Percentiles rank a stretch among this genome's conserved stretches.
These are phyloP conservation scores for Candida manassasensis DNA, from an alignment of 805 yeast genomes.

Conservation along the genomic window DNA sequence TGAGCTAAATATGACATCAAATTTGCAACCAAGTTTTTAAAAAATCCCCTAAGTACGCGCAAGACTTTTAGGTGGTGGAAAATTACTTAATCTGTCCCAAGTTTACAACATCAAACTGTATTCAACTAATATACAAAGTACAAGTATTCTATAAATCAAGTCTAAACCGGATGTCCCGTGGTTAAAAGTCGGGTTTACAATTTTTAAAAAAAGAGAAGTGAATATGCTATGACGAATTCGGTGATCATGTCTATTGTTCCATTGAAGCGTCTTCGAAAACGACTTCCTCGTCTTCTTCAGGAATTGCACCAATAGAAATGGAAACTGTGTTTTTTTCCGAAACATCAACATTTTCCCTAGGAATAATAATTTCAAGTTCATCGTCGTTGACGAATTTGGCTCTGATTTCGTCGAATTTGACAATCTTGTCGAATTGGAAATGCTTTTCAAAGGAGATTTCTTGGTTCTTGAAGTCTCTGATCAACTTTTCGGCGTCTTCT, in stretches of 20 bases:
- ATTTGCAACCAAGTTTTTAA: too few relatives aligned
- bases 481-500: slow-evolving; percentile 36
- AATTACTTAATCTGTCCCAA: too few relatives aligned
- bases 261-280: slow-evolving; percentile 12
- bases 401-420: slow-evolving; percentile 33
- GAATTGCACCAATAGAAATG: slow-evolving; percentile 8
- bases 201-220: background rate
- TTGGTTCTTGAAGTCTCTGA: slow-evolving; percentile 34
- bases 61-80: too few relatives aligned
- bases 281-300: slow-evolving; percentile 11
- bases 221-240: background rate
- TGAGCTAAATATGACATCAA: too few relatives aligned
- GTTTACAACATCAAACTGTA: background rate
- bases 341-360: slow-evolving; percentile 27
- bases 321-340: slow-evolving; percentile 7
- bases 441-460: slow-evolving; percentile 41
- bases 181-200: too few relatives aligned
- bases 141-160: background rate
- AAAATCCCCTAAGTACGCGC: too few relatives aligned
- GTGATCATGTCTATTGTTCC: slow-evolving; percentile 6
- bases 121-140: background rate
- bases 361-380: slow-evolving; percentile 40
- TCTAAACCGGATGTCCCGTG: background rate
- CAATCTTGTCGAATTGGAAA: slow-evolving; percentile 36
- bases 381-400: slow-evolving; percentile 35